Percentiles rank a stretch among this genome's conserved stretches.
Conservation (phyloP, 169 alveolate genomes). For the Miamiensis avidus region DNA sequence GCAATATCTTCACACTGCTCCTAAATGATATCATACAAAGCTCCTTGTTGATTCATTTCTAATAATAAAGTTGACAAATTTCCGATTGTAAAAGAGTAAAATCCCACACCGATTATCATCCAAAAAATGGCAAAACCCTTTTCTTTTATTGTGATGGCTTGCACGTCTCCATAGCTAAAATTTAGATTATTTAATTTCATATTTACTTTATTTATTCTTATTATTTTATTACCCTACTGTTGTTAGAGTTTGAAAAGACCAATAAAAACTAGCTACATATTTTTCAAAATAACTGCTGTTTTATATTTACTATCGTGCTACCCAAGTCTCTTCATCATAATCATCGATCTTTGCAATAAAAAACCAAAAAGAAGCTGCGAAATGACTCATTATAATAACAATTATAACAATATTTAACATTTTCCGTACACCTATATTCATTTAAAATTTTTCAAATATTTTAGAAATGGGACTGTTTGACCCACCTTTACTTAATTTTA, state of each 20-base stretch:
- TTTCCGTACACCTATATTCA: background rate
- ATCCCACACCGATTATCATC: slow-evolving; percentile 53
- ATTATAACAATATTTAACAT: background rate
- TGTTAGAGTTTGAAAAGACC: slow-evolving; percentile 52
- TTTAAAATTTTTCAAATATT: background rate
- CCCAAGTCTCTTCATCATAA: slow-evolving; percentile 20
- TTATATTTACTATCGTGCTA: background rate
- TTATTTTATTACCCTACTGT: slow-evolving; percentile 49
- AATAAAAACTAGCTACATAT: slow-evolving; percentile 29
- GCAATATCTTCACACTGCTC: background rate
- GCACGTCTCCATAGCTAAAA: slow-evolving; percentile 36
- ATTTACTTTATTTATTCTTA: no score
- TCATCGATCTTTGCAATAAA: slow-evolving; percentile 11
- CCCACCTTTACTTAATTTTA: background rate
- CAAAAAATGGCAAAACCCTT: slow-evolving; percentile 30
- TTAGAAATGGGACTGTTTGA: background rate
- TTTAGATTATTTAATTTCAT: no score
- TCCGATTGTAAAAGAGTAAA: slow-evolving; percentile 61
- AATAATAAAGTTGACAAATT: slow-evolving; percentile 9
- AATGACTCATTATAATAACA: background rate
- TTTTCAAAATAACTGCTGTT: background rate
- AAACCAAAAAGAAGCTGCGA: background rate
- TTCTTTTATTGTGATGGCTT: slow-evolving; percentile 26
- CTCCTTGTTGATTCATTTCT: background rate
- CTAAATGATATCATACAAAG: background rate